Conservation (phyloP, 148 eudicot species). For the Silene conica region DNA sequence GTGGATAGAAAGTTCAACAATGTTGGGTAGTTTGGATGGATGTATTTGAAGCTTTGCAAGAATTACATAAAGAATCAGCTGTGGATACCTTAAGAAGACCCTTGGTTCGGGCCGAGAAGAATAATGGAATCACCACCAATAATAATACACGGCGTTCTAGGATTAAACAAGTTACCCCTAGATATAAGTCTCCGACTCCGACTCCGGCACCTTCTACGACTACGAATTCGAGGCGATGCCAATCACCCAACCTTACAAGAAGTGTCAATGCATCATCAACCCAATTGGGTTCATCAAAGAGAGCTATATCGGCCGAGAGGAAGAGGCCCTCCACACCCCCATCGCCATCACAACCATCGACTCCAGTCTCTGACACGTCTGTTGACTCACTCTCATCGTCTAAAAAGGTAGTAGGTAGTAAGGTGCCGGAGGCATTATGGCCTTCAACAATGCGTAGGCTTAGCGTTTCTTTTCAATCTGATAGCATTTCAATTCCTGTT, state of each 20-base stretch:
- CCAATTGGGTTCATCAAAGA: constrained; percentile 42
- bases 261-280: constrained; percentile 40
- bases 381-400: constrained; percentile 45
- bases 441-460: constrained; percentile 92
- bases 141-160: constrained; percentile 39
- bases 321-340: constrained; percentile 63
- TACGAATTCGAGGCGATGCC: constrained; percentile 43
- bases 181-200: constrained; percentile 78
- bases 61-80: constrained; percentile 42
- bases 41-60: constrained; percentile 54
- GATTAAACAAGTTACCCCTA: constrained; percentile 71
- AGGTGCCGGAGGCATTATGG: constrained; percentile 74
- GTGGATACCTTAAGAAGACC: constrained; percentile 51
- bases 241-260: constrained; percentile 60
- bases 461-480: constrained; percentile 81
- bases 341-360: constrained; percentile 58
- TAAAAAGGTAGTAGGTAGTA: constrained; percentile 44
- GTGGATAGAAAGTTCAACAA: constrained; percentile 35
- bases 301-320: constrained; percentile 84
- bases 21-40: constrained; percentile 77
- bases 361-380: constrained; percentile 64
- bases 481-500: constrained; percentile 60
- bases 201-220: constrained; percentile 41
- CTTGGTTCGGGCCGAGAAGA: constrained; percentile 50
- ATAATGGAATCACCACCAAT: constrained; percentile 50